Base-by-base conservation (phyloP, 345 rosid genomes). In the Linum lewisii region DNA sequence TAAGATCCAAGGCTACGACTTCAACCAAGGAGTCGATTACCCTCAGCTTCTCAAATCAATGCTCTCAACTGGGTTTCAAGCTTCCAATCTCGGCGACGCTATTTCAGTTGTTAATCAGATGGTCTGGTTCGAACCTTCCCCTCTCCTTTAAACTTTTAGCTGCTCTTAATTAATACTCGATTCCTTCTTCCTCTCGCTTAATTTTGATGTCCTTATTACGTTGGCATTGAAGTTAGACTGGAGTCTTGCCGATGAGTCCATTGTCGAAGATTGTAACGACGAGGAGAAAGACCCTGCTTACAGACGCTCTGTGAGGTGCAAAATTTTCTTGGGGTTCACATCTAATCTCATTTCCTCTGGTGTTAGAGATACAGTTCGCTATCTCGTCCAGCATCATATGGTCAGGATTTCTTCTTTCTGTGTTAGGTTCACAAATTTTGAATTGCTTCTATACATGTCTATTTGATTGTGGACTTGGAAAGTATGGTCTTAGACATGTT, bases 271-370 rank as follows among this genome's bases (percentile, higher is more conserved):
- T 69, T 87, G 87, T 68, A 73, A 68, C 20, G 92, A 82, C 74
- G 84, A 82, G 72, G 99, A 87, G 75, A 80, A 71, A 63, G 77
- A 87, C 24, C 83, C 65, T 19, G 54, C 70, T 3, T 89, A 79
- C 26, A 81, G 96, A 62, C 71, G 80, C 54, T 84, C 97, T 20
- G 82, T 89, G 26, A 77, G 72, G 67, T 85, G 88, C 79, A 90
- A 93, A 76, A 80, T 93, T 44, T 93, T 93, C 80, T 73, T 87
- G 64, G 99, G 99, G 66, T 93, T 93, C 66, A 93, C 99, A 65
- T 93, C 99, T 16, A 93, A 93, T 81, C 91, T 93, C 34, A 65
- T 93, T 70, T 93, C 96, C 0, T 93, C 99, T 63, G 96, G 99
- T 58, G 72, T 90, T 37, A 80, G 99, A 71, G 99, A 90, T 50